Evolutionary conservation across 2,329 filamentous ascomycete genomes (phyloP), one percentile per base, ranked within the genome.

Genomic region (Ramularia collo-cygni): DNA sequence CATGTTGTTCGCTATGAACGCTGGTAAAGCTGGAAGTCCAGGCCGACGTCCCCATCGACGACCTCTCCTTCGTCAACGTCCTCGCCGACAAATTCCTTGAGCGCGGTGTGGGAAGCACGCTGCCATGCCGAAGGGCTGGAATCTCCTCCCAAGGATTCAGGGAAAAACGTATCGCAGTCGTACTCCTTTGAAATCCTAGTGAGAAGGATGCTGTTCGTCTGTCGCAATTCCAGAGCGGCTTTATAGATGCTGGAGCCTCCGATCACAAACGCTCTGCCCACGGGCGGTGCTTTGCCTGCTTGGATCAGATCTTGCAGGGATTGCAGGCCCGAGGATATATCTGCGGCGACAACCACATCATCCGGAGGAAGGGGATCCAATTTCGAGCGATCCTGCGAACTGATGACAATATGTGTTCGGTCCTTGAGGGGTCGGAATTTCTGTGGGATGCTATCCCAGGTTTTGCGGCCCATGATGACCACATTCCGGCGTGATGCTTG

Each of bases 381-480:
- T 9, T 46, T 39, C 34, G 43, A 36, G 32, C 42, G 51, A 14
- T 29, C 29, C 26, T 52, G 52, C 29, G 81, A 71, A 46, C 79
- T 84, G 51, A 98, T 71, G 50, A 96, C 77, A 28, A 95, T 77
- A 63, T 95, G 96, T 36, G 88, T 69, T 8, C 92, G 73, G 47
- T 79, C 83, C 46, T 78, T 81, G 24, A 98, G 72, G 13, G 92
- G 92, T 2, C 88, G 75, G 60, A 92, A 88, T 37, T 72, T 75
- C 5, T 70, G 59, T 2, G 92, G 90, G 44, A 98, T 90, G 49
- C 81, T 87, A 37, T 94, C 87, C 82, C 90, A 98, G 0, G 92
- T 98, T 65, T 93, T 95, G 58, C 92, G 84, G 44, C 92, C 92
- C 92, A 98, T 98, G 53, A 98, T 83, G 37, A 96, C 85, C 13